Percentiles rank a stretch among this genome's conserved stretches.
Evolutionary conservation across 2,329 filamentous ascomycete genomes (phyloP).

Genomic region (Hymenoscyphus infarciens): DNA sequence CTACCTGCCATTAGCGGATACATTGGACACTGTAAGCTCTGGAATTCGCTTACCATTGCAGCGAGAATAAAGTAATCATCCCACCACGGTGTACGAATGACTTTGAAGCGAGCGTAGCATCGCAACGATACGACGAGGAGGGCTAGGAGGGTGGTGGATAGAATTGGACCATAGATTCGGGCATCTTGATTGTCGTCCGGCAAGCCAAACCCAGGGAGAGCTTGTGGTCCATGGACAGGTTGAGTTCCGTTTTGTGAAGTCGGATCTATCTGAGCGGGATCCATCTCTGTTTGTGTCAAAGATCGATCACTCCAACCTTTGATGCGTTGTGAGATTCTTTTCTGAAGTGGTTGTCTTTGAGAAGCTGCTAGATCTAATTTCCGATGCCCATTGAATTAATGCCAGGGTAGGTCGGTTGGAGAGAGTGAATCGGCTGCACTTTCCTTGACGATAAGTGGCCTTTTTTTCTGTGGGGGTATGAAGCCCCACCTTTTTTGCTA

Average conservation of each 20-base stretch:
- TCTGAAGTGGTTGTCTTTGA: neutral
- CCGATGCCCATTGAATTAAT: neutral
- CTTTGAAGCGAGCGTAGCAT: neutral
- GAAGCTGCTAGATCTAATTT: neutral
- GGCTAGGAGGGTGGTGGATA: neutral
- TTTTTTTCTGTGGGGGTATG: neutral
- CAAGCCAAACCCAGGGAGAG: constrained; percentile 1
- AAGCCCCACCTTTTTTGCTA: neutral
- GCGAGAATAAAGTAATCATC: constrained; percentile 3
- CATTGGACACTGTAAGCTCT: neutral
- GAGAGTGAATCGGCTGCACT: neutral
- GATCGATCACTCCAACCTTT: neutral
- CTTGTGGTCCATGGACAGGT: neutral
- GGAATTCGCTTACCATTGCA: neutral
- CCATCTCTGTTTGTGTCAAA: neutral
- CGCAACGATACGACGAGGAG: neutral
- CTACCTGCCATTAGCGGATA: neutral
- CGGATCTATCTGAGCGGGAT: neutral
- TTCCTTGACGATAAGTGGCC: neutral
- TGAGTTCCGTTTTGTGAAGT: neutral
- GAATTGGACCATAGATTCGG: neutral
- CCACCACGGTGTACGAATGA: neutral
- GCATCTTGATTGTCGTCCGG: neutral
- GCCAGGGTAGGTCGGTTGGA: neutral
- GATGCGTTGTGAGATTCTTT: neutral